A percentile compares a stretch with the other conserved stretches of the same genome.
These are phyloP conservation scores for Amanita fuliginea DNA, from an alignment of 768 basidiomycete species.

Conservation along the genomic window DNA sequence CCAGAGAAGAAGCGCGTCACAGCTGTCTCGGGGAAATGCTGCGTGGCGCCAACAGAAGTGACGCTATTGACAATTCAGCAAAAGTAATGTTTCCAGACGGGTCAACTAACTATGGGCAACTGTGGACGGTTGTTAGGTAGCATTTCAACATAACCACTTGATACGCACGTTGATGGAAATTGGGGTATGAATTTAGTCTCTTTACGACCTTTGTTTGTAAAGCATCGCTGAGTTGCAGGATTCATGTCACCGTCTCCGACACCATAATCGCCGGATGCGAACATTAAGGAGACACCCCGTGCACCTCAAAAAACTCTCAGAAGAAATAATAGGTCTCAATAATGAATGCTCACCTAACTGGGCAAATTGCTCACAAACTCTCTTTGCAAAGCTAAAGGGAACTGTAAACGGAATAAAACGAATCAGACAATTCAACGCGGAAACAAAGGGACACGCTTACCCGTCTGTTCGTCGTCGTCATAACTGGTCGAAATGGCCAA, in stretches of 20 bases:
- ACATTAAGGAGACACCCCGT: slow-evolving; percentile 53
- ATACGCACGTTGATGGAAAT: slow-evolving; percentile 45
- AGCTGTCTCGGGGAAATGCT: slow-evolving; percentile 39
- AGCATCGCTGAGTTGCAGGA: slow-evolving; percentile 39
- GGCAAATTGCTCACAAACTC: slow-evolving; percentile 47
- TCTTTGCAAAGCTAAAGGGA: slow-evolving; percentile 38
- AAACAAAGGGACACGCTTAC: slow-evolving; percentile 16
- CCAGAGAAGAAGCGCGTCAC: slow-evolving; percentile 45
- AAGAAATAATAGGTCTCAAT: not conserved
- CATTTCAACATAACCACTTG: slow-evolving; percentile 18
- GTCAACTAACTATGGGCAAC: slow-evolving; percentile 37
- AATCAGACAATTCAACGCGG: not conserved
- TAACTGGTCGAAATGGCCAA: slow-evolving; percentile 60
- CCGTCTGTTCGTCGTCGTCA: slow-evolving; percentile 58
- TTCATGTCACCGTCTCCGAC: slow-evolving; percentile 49
- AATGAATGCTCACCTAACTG: slow-evolving; percentile 34
- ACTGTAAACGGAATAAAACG: slow-evolving; percentile 22
- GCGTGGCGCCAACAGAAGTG: slow-evolving; percentile 59
- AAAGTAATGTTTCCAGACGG: not conserved
- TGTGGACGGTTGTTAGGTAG: slow-evolving; percentile 5
- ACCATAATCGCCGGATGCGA: slow-evolving; percentile 58
- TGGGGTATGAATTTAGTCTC: slow-evolving; percentile 35
- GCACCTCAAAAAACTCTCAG: slow-evolving; percentile 25
- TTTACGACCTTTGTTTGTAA: slow-evolving; percentile 48
- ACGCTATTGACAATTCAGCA: slow-evolving; percentile 29